Conservation (phyloP, 2,329 filamentous ascomycete genomes). For the Hypocrella siamensis region DNA sequence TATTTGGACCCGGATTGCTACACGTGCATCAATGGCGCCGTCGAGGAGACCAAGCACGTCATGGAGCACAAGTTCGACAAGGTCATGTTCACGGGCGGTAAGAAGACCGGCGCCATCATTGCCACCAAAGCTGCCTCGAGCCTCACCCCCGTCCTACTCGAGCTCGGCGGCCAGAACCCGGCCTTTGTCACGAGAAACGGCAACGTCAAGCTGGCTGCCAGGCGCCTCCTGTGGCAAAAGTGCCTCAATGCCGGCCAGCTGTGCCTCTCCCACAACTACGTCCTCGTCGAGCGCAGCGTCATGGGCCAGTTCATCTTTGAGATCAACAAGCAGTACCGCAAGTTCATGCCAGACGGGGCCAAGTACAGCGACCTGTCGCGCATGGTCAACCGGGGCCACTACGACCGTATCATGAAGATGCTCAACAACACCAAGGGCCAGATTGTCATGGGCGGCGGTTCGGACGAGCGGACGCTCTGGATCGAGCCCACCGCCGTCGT, state of each 20-base stretch:
- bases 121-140: constrained; percentile 79
- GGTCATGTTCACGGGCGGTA: constrained; percentile 88
- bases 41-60: constrained; percentile 67
- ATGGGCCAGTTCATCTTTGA: constrained; percentile 57
- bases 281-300: constrained; percentile 63
- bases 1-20: constrained; percentile 67
- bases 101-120: constrained; percentile 68
- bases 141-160: constrained; percentile 74
- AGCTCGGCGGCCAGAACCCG: constrained; percentile 84
- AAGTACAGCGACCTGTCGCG: constrained; percentile 66
- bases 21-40: constrained; percentile 61
- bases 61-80: constrained; percentile 92
- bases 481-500: constrained; percentile 91
- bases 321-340: constrained; percentile 52
- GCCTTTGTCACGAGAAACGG: constrained; percentile 79
- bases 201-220: constrained; percentile 64
- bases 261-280: constrained; percentile 87
- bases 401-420: constrained; percentile 75
- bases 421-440: constrained; percentile 71
- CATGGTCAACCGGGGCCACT: constrained; percentile 69
- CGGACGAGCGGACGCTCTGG: constrained; percentile 65
- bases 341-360: constrained; percentile 74
- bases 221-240: constrained; percentile 81
- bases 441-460: constrained; percentile 73
- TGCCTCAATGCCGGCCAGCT: constrained; percentile 75